Conservation (phyloP, 202 grass and related monocot genomes). For the Panicum hallii region DNA sequence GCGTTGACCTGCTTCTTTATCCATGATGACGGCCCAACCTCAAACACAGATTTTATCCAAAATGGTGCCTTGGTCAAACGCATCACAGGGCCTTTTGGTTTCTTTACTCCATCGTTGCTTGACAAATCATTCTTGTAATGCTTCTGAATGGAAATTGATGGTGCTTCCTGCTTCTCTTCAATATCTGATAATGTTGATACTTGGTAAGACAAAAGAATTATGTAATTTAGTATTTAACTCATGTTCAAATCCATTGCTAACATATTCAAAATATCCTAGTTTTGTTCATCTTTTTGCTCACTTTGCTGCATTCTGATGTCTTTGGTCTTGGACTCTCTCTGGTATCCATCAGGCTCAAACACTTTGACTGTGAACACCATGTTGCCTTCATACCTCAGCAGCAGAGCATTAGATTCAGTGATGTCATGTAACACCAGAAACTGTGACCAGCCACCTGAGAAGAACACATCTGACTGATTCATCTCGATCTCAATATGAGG, state of each 20-base stretch:
- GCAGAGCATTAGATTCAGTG: not conserved
- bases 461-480: slow-evolving; percentile 18
- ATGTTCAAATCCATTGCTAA: not conserved
- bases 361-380: slow-evolving; percentile 34
- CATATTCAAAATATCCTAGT: not conserved
- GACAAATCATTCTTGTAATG: not conserved
- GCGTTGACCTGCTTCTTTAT: slow-evolving; percentile 18
- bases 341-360: not conserved
- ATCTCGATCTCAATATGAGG: not conserved
- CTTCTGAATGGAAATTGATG: not conserved
- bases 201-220: not conserved
- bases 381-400: slow-evolving; percentile 36
- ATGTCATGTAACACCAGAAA: slow-evolving; percentile 18
- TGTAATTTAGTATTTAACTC: not conserved
- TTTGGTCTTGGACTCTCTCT: not conserved
- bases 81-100: not conserved
- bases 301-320: not conserved
- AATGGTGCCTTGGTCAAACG: not conserved
- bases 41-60: not conserved
- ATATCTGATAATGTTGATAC: not conserved
- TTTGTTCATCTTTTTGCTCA: not conserved
- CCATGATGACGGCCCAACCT: not conserved
- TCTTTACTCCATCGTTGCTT: not conserved
- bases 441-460: not conserved
- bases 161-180: not conserved